A percentile compares a stretch with the other conserved stretches of the same genome.
Evolutionary conservation across 2,329 filamentous ascomycete species (phyloP).

Genomic region (Colletotrichum magnum): DNA sequence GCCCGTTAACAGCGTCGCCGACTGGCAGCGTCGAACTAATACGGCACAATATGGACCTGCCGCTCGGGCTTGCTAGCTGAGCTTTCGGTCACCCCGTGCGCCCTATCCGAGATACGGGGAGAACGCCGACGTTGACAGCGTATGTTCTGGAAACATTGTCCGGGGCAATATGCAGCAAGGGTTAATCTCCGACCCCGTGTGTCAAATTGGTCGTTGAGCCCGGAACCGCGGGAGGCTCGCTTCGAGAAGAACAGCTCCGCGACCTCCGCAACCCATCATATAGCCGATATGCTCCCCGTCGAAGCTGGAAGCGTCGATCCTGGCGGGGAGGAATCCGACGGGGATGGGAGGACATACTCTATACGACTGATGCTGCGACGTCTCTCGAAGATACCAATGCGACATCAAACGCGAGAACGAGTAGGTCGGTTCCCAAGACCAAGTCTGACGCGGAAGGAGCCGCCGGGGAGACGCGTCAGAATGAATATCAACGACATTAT

Average conservation of each 20-base stretch:
- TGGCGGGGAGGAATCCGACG: background rate
- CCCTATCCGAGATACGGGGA: slow-evolving; percentile 11
- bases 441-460: slow-evolving; percentile 1
- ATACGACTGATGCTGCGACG: too few relatives aligned
- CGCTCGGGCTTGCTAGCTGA: background rate
- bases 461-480: background rate
- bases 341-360: background rate
- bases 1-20: background rate
- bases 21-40: background rate
- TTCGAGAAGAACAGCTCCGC: background rate
- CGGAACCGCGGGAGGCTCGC: too few relatives aligned
- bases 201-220: too few relatives aligned
- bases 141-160: slow-evolving; percentile 6
- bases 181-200: background rate
- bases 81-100: background rate
- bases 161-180: background rate
- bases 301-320: background rate
- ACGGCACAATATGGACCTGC: background rate
- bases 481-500: too few relatives aligned
- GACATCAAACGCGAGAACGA: too few relatives aligned
- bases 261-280: background rate
- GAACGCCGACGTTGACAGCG: background rate
- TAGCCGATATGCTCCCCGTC: background rate
- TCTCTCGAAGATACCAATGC: too few relatives aligned
- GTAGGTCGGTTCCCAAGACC: background rate